Percentiles rank a stretch among this genome's conserved stretches.
These are phyloP conservation scores for Phytophthora tentaculata DNA, from an alignment of 352 stramenopile genomes.

Conservation along the genomic window DNA sequence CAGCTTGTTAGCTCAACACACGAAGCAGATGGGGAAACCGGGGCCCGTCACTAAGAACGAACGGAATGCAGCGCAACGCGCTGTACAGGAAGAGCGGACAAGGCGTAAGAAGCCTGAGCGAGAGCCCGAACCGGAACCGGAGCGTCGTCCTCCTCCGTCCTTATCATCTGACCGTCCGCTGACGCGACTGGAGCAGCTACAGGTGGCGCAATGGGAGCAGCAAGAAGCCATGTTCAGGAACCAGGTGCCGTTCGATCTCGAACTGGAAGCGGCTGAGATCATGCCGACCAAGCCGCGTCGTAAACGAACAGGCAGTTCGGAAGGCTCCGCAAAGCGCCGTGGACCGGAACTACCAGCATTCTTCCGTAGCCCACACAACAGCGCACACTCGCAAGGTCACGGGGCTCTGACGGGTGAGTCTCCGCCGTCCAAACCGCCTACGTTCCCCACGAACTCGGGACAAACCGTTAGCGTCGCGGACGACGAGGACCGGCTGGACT, in stretches of 20 bases:
- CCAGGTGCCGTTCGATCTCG: conserved; percentile 9
- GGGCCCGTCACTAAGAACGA: conserved; percentile 46
- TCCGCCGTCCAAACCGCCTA: conserved; percentile 1
- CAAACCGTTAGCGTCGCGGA: conserved; percentile 43
- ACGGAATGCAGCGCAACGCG: conserved; percentile 9
- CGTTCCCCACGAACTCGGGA: conserved; percentile 30
- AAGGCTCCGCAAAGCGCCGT: conserved; percentile 15
- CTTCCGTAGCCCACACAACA: conserved; percentile 29
- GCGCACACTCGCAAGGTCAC: conserved; percentile 20
- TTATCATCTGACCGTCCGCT: conserved; percentile 30
- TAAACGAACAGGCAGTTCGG: conserved; percentile 20
- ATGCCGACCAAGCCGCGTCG: conserved; percentile 11
- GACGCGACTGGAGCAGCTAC: conserved; percentile 37
- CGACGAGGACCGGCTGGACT: conserved; percentile 48
- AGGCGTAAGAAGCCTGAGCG: conserved; percentile 10
- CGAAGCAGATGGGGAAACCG: conserved; percentile 50
- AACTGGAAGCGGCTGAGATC: conserved; percentile 25
- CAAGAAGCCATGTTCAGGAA: conserved; percentile 37
- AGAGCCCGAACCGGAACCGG: neutral
- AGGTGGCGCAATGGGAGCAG: conserved; percentile 33
- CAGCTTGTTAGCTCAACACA: conserved; percentile 57
- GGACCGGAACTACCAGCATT: conserved; percentile 26
- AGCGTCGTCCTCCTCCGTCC: neutral
- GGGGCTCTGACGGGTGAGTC: conserved; percentile 16
- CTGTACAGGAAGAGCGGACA: conserved; percentile 17